phyloP scores from a whole-genome alignment of 345 rosid species.

The Eucalyptus camaldulensis region DNA sequence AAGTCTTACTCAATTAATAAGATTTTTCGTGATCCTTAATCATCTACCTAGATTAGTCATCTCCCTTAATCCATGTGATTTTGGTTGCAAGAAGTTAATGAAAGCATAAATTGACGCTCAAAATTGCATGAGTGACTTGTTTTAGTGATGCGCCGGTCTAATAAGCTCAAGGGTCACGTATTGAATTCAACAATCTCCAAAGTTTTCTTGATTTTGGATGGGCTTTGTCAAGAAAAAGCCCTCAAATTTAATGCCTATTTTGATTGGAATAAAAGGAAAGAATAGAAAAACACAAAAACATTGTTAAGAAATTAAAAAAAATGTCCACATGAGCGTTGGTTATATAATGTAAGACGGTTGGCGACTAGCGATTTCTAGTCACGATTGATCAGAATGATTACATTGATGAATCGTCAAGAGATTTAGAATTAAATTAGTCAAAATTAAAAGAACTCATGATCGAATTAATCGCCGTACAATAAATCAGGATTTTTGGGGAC shows the following conservation, averaged over 20 bases:
- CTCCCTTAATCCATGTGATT: neutral
- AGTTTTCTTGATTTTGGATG: neutral
- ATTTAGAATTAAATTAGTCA: neutral
- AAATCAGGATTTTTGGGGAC: neutral
- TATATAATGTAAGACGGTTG: accelerated
- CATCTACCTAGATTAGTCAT: neutral
- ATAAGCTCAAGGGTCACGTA: neutral
- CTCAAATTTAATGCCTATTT: neutral
- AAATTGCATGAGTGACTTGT: neutral
- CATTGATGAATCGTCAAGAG: accelerated
- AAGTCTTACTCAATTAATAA: neutral
- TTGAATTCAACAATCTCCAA: neutral
- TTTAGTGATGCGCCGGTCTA: neutral
- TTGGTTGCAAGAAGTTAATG: neutral
- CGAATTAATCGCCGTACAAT: accelerated
- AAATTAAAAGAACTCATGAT: accelerated
- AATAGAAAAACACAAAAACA: neutral
- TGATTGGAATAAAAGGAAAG: neutral
- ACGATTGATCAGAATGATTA: accelerated
- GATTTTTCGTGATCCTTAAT: neutral
- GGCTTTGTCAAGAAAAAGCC: neutral
- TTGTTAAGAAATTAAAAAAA: neutral
- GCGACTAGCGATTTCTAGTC: accelerated
- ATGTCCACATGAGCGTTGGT: accelerated
- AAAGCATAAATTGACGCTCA: no score